A percentile compares a stretch with the other conserved stretches of the same genome.
Evolutionary conservation across 495 filamentous ascomycete genomes (phyloP).

Genomic region (Aspergillus avenaceus): DNA sequence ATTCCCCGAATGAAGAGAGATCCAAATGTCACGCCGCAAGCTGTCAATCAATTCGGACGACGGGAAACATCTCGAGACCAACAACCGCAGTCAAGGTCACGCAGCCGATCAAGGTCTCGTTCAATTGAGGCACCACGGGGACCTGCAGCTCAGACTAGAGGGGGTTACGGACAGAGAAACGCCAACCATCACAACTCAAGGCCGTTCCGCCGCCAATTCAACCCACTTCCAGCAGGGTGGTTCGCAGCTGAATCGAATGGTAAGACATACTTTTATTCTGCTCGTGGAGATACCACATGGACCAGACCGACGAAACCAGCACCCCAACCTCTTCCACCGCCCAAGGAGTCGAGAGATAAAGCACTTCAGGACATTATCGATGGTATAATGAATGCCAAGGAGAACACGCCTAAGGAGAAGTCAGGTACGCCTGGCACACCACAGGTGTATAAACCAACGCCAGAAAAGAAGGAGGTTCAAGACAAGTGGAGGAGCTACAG

Average conservation of each 20-base stretch:
- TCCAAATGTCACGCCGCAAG: constrained; percentile 43
- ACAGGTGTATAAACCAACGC: constrained; percentile 45
- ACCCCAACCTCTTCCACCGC: constrained; percentile 53
- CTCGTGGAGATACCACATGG: constrained; percentile 74
- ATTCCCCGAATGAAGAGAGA: constrained; percentile 82
- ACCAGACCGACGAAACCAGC: constrained; percentile 65
- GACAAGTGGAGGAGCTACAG: constrained; percentile 80
- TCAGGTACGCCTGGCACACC: constrained; percentile 46
- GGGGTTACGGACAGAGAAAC: constrained; percentile 59
- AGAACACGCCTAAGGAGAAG: constrained; percentile 62
- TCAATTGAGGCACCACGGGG: constrained; percentile 50
- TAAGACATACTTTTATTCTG: constrained; percentile 75
- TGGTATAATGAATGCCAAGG: constrained; percentile 67
- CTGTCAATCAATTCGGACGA: constrained; percentile 61
- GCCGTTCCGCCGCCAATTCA: constrained; percentile 49
- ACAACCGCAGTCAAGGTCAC: constrained; percentile 47
- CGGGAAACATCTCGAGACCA: constrained; percentile 63
- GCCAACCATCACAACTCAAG: constrained; percentile 54
- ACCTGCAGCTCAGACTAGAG: constrained; percentile 52
- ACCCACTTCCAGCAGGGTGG: constrained; percentile 74
- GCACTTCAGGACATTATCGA: constrained; percentile 81
- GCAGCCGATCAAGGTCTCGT: constrained; percentile 50
- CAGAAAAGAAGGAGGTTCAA: constrained; percentile 57
- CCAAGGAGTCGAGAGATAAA: constrained; percentile 64
- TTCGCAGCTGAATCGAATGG: constrained; percentile 67